A percentile compares a stretch with the other conserved stretches of the same genome.
These are phyloP conservation scores for Saksenaea vasiformis DNA, from an alignment of 371 early-diverging fungal genomes.

Conservation along the genomic window DNA sequence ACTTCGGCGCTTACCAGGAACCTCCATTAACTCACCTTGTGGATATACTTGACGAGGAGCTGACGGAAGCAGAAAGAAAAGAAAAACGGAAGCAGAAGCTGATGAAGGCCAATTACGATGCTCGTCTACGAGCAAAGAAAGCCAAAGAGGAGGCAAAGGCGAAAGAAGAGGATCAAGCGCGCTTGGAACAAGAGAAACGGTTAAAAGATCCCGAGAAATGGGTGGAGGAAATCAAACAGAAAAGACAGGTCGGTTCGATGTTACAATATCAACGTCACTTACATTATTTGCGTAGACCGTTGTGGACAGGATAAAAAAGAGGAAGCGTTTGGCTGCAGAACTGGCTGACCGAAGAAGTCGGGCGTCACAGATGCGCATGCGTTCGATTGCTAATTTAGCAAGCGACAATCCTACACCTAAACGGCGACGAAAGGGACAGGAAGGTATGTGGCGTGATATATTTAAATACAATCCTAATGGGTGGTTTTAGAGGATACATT, in stretches of 20 bases:
- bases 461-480: not conserved
- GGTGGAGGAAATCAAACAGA: constrained; percentile 67
- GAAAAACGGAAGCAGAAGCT: constrained; percentile 86
- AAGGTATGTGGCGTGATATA: constrained; percentile 32
- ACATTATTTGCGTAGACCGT: constrained; percentile 22
- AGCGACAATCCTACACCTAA: constrained; percentile 58
- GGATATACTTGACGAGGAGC: constrained; percentile 80
- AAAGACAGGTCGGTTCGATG: constrained; percentile 46
- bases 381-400: constrained; percentile 82
- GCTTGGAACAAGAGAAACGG: constrained; percentile 75
- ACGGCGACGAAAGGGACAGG: constrained; percentile 59
- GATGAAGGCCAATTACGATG: constrained; percentile 82
- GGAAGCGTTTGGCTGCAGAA: constrained; percentile 70
- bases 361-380: constrained; percentile 84
- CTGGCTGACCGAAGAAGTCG: constrained; percentile 84
- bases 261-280: not conserved
- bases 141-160: constrained; percentile 80
- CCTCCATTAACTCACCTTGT: constrained; percentile 74
- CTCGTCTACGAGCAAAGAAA: constrained; percentile 72
- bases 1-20: constrained; percentile 38
- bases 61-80: constrained; percentile 74
- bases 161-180: constrained; percentile 64
- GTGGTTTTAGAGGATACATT: constrained; percentile 78
- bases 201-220: constrained; percentile 70
- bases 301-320: constrained; percentile 63